These are phyloP conservation scores for Boletus rubroflammeus DNA, from an alignment of 768 basidiomycete genomes.

Conservation along the genomic window DNA sequence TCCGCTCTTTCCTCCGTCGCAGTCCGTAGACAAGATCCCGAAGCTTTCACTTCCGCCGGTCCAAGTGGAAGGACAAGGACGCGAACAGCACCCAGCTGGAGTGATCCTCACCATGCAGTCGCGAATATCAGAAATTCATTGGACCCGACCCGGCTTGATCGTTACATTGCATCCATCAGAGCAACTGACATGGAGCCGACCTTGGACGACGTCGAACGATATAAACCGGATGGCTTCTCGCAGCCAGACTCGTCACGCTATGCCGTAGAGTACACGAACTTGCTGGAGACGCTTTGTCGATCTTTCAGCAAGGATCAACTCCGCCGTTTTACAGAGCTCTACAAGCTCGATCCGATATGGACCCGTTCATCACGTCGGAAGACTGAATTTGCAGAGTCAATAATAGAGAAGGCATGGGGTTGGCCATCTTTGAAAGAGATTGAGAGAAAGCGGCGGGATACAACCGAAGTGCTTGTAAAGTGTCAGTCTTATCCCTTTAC, in stretches of 20 bases:
- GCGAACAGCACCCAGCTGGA: background rate
- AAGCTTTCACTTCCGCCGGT: constrained; percentile 2
- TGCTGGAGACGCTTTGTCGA: constrained; percentile 50
- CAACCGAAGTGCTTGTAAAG: constrained; percentile 44
- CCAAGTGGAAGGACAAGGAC: background rate
- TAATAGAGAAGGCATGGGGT: constrained; percentile 64
- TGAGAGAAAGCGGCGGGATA: constrained; percentile 46
- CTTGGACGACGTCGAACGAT: constrained; percentile 59
- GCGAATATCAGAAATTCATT: constrained; percentile 27
- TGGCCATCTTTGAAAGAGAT: constrained; percentile 62
- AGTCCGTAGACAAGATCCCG: constrained; percentile 3
- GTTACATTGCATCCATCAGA: constrained; percentile 53
- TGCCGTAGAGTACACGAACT: constrained; percentile 47
- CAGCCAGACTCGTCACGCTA: constrained; percentile 44
- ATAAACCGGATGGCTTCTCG: constrained; percentile 42
- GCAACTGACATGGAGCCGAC: constrained; percentile 45
- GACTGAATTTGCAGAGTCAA: constrained; percentile 41
- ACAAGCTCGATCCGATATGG: constrained; percentile 39
- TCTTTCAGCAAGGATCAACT: constrained; percentile 67
- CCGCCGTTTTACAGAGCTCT: constrained; percentile 47
- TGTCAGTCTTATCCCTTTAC: constrained; percentile 36
- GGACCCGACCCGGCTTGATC: constrained; percentile 47
- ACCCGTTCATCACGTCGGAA: constrained; percentile 36
- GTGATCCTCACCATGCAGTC: background rate
- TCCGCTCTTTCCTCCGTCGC: constrained; percentile 14